phyloP scores from a whole-genome alignment of 805 yeast genomes.

The Scheffersomyces coipomensis region DNA sequence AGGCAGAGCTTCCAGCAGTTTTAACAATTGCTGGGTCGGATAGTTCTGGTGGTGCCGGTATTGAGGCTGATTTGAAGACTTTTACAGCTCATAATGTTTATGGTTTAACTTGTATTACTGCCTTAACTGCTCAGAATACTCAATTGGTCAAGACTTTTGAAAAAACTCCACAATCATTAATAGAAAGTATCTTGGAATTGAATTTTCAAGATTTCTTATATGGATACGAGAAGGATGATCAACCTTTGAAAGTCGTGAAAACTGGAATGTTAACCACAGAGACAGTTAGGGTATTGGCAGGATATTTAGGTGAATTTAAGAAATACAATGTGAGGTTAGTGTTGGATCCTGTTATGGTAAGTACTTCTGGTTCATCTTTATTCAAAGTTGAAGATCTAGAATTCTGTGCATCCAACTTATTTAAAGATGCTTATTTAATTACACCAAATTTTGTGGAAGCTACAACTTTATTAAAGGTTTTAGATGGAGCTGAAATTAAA shows the following conservation, averaged over 20 bases:
- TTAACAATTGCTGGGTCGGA: slow-evolving; percentile 70
- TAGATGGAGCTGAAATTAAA: slow-evolving; percentile 18
- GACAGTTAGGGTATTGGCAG: slow-evolving; percentile 48
- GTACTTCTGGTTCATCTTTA: slow-evolving; percentile 71
- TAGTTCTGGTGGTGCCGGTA: slow-evolving; percentile 88
- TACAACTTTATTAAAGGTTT: slow-evolving; percentile 28
- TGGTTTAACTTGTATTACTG: slow-evolving; percentile 75
- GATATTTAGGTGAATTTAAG: slow-evolving; percentile 30
- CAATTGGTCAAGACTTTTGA: slow-evolving; percentile 41
- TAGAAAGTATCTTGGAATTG: slow-evolving; percentile 50
- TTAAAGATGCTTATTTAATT: slow-evolving; percentile 55
- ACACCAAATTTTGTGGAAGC: slow-evolving; percentile 84
- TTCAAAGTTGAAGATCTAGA: slow-evolving; percentile 47
- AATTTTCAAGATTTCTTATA: slow-evolving; percentile 56
- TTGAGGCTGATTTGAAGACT: slow-evolving; percentile 85
- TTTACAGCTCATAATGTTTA: slow-evolving; percentile 72
- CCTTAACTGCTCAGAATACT: slow-evolving; percentile 80
- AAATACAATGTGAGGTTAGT: slow-evolving; percentile 39
- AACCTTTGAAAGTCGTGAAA: slow-evolving; percentile 60
- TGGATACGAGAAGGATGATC: slow-evolving; percentile 17
- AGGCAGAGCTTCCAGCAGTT: slow-evolving; percentile 16
- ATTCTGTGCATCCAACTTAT: slow-evolving; percentile 40
- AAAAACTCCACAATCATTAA: slow-evolving; percentile 41
- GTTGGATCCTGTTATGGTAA: slow-evolving; percentile 82
- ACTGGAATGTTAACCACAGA: slow-evolving; percentile 72